Evolutionary conservation across 1,284 basidiomycete species (phyloP), one percentile per base, ranked within the genome.

Genomic region (Mycena sp.): DNA sequence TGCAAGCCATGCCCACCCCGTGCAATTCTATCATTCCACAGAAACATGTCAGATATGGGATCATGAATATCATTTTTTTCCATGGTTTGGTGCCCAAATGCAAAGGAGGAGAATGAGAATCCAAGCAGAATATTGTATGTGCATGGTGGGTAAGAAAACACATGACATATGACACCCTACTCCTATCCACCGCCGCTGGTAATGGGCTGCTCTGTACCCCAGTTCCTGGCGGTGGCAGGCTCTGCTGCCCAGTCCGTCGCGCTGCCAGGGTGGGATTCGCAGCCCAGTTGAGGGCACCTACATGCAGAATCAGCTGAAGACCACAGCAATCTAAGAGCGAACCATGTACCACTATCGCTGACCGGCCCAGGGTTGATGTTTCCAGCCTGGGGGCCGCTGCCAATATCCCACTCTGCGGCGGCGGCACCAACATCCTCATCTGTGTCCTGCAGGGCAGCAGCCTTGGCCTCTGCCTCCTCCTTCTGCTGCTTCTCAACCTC

Each of bases 401-500:
- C 76, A 56, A 90, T 88, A 71, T 94, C 92, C 94, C 94, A 96
- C 74, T 96, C 93, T 52, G 83, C 73, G 26, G 80, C n/a, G n/a
- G n/a, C 75, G 68, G 79, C 78, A 59, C 83, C 78, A 59, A 79
- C 80, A 63, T 82, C 85, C 67, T 84, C 87, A 65, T 85, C 85
- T 69, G 81, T 85, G 64, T 83, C 87, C 68, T 80, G 83, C 67
- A 85, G 85, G 63, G 85, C 85, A 46, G 87, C 85, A 64, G 85
- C 83, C 80, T 93, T 94, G 70, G 92, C 93, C 71, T 92, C 90
- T 48, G 93, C 92, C 81, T 95, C 94, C 78, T 96, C 95, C 77
- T 93, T 90, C 74, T 94, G 92, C 83, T 98, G 96, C 81, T 93
- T 94, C 89, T 98, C 96, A 72, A 98, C 92, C 84, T 99, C 97